phyloP scores from a whole-genome alignment of 805 yeast genomes.

The Pichia gijzeniarum region DNA sequence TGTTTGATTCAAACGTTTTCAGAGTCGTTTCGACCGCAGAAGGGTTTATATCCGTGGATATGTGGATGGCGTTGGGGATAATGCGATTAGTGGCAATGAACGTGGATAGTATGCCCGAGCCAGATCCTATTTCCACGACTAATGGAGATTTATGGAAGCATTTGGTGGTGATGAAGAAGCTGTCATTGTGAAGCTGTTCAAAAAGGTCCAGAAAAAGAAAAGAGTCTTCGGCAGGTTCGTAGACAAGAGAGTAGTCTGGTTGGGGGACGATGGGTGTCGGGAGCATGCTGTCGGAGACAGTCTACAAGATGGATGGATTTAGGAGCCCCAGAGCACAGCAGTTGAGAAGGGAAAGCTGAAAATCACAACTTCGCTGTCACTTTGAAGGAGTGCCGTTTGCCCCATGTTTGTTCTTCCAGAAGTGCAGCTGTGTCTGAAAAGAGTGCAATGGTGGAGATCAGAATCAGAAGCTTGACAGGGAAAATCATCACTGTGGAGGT shows the following conservation, averaged over 20 bases:
- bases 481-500: slow-evolving; percentile 73
- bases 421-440: no score
- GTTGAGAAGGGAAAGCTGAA: no score
- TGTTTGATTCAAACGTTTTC: slow-evolving; percentile 32
- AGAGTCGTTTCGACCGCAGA: slow-evolving; percentile 57
- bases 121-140: slow-evolving; percentile 82
- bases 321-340: no score
- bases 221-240: slow-evolving; percentile 94
- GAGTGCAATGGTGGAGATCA: slow-evolving; percentile 23
- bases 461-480: slow-evolving; percentile 50
- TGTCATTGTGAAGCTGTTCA: slow-evolving; percentile 48
- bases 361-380: no score
- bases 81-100: slow-evolving; percentile 55
- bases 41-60: slow-evolving; percentile 79
- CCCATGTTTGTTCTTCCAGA: no score
- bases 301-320: no score
- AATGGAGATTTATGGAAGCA: slow-evolving; percentile 35
- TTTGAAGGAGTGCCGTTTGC: no score
- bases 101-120: slow-evolving; percentile 84
- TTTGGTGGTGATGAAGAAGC: slow-evolving; percentile 11
- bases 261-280: slow-evolving; percentile 64
- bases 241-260: slow-evolving; percentile 65
- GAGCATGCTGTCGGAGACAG: slow-evolving; percentile 89
- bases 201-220: slow-evolving; percentile 76
- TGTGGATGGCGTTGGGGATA: slow-evolving; percentile 42